Base-by-base conservation (phyloP, 352 stramenopile species). In the Pythium sp. region DNA sequence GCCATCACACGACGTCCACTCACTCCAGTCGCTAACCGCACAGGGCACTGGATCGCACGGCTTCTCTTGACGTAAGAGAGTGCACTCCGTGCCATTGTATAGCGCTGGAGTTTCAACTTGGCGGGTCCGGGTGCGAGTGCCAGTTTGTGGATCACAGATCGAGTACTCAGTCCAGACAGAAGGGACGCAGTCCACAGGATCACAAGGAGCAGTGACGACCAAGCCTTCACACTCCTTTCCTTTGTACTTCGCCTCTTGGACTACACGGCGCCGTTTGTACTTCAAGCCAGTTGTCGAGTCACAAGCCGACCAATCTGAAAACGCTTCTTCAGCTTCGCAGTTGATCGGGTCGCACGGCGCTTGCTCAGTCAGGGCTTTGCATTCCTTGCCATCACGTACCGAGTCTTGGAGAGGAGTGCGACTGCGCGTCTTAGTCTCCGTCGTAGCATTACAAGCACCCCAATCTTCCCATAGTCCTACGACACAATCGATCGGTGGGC, bases 1-100 rank as follows among this genome's bases (percentile, higher is more conserved):
- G n/a, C 69, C 76, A 26, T 89, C 79, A 38, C 84, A 92, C 14
- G 70, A 76, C 1, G 69, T 85, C 81, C 82, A 92, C 0, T 68
- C 43, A 0, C 66, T 78, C 80, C 80, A 92, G 24, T 80, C 68
- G 2, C 71, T 57, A 1, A 88, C 62, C 0, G 34, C 58, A 58
- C 84, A 92, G 30, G 65, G 24, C 5, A 89, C 70, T 0, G 84
- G 77, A 18, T 86, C 74, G 55, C 84, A 90, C 0, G 65, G 51
- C 47, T 79, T 86, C 15, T 80, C 72, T 43, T 91, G 78, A 5
- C 32, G 58, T 32, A 88, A 46, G 0, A 61, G 62, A 12, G 46
- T 58, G 46, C 81, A 92, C 3, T 62, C 15, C 3, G 81, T 46
- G 1, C 82, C 83, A 1, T 72, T 71, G 68, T 92, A 90, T n/a